Evolutionary conservation across 2,329 filamentous ascomycete genomes (phyloP), one percentile per base, ranked within the genome.

Genomic region (Clarireedia hainanense): DNA sequence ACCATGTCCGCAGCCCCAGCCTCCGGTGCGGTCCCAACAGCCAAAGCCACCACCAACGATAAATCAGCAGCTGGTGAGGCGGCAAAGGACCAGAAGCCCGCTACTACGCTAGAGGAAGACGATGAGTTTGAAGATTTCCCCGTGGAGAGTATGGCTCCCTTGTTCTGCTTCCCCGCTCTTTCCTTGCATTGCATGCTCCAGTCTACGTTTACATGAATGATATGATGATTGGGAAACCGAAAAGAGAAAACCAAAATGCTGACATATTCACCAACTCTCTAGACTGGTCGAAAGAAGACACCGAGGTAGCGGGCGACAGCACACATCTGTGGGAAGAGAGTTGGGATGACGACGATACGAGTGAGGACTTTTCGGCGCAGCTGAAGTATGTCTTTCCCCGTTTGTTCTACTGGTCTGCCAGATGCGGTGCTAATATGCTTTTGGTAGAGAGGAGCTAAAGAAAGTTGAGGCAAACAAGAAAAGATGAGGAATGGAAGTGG

Each of bases 51-150:
- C 37, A 37, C 50, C 34, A 53, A 60, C 56, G 63, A 68, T 50
- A 66, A 66, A 56, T 24, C 45, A 30, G 34, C 37, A 12, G 60
- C 47, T 48, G 57, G 60, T 69, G 67, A 68, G 62, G 65, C 68
- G 57, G 61, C 64, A 66, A 68, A 74, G 61, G 69, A 74, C 37
- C 66, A 70, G 58, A 71, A 73, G 60, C 67, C 68, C 72, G 70
- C 76, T 74, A 68, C 76, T 73, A 81, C 88, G 57, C 80, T 97
- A 27, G 94, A 96, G 72, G 94, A 99, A 72, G 94, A 99, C 69
- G 94, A 99, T 72, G 94, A 99, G 76, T 99, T 99, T 68, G 94
- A 99, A 71, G 94, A 99, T 72, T 99, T 99, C 69, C 94, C 94
- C 26, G 88, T 95, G 56, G 92, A 99, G 75, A 91, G 94, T 96